Evolutionary conservation across 1,284 basidiomycete species (phyloP).

Genomic region (Sporisorium sorghi): DNA sequence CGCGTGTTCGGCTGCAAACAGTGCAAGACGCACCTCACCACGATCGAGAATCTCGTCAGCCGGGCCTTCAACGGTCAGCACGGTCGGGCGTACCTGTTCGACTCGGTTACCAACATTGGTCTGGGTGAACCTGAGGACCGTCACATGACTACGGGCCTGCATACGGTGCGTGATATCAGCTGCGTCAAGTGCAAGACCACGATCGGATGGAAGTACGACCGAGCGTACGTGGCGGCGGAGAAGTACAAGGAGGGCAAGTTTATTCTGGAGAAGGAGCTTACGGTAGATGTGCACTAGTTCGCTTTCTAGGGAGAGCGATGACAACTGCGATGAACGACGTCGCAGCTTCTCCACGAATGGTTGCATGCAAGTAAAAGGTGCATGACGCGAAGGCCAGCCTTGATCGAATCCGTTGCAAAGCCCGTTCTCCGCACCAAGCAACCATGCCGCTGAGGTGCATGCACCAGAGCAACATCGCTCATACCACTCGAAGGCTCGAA

Average conservation of each 20-base stretch:
- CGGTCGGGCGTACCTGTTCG: constrained; percentile 92
- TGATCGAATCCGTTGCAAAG: background rate
- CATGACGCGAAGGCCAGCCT: background rate
- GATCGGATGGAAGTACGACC: constrained; percentile 98
- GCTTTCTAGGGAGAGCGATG: background rate
- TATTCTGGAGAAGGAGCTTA: constrained; percentile 83
- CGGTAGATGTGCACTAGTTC: constrained; percentile 49
- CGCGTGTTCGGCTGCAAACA: constrained; percentile 89
- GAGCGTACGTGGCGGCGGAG: constrained; percentile 86
- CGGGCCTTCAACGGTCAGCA: constrained; percentile 80
- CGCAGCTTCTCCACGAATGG: no score
- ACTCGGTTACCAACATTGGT: constrained; percentile 87
- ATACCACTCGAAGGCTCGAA: no score
- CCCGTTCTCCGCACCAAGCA: background rate
- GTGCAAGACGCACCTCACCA: constrained; percentile 93
- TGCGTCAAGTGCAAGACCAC: constrained; percentile 87
- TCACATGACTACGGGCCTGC: constrained; percentile 95
- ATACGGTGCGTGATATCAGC: constrained; percentile 93
- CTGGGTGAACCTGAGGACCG: constrained; percentile 89
- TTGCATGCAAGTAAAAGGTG: background rate
- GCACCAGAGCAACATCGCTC: no score
- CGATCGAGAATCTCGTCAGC: constrained; percentile 90
- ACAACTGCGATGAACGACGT: background rate
- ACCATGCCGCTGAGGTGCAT: background rate
- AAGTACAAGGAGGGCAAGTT: constrained; percentile 99